phyloP scores from a whole-genome alignment of 495 filamentous ascomycete genomes.

The Darksidea phi region DNA sequence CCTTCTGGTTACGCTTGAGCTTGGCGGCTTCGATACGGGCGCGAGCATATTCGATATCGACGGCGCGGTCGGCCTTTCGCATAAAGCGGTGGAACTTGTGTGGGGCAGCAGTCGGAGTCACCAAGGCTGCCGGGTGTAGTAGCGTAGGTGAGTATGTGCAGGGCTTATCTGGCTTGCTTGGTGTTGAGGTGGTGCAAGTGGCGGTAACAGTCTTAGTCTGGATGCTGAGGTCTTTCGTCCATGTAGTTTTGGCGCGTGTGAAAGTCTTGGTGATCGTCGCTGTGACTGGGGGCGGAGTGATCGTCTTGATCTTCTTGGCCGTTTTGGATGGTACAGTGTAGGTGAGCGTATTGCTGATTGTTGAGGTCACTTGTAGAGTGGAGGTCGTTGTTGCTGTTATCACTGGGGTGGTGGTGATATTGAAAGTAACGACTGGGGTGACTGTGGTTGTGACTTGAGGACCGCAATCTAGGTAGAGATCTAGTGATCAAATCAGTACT shows the following conservation, averaged over 20 bases:
- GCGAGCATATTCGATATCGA: constrained; percentile 32
- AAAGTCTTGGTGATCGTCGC: constrained; percentile 29
- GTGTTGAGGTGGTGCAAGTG: constrained; percentile 28
- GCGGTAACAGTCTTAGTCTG: constrained; percentile 35
- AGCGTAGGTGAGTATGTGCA: constrained; percentile 37
- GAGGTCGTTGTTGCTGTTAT: constrained; percentile 21
- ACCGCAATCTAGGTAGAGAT: constrained; percentile 33
- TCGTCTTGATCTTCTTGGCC: constrained; percentile 33
- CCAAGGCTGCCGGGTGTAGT: constrained; percentile 25
- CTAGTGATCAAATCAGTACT: constrained; percentile 3
- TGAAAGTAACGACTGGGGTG: constrained; percentile 28
- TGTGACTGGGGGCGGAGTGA: constrained; percentile 33
- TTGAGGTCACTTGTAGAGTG: constrained; percentile 9
- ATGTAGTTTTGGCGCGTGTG: constrained; percentile 27
- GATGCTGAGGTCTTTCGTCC: constrained; percentile 31
- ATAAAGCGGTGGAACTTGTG: constrained; percentile 17
- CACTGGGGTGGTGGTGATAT: constrained; percentile 34
- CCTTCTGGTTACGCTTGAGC: constrained; percentile 19
- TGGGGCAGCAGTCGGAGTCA: constrained; percentile 9
- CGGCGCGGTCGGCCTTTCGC: constrained; percentile 25
- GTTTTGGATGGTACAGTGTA: constrained; percentile 36
- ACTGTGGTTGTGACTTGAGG: constrained; percentile 38
- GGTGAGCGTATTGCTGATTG: not conserved
- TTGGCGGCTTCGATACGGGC: constrained; percentile 26
- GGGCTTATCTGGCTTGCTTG: constrained; percentile 27